Base-by-base conservation (phyloP, 75 land plant species). In the Cryptomeria japonica region DNA sequence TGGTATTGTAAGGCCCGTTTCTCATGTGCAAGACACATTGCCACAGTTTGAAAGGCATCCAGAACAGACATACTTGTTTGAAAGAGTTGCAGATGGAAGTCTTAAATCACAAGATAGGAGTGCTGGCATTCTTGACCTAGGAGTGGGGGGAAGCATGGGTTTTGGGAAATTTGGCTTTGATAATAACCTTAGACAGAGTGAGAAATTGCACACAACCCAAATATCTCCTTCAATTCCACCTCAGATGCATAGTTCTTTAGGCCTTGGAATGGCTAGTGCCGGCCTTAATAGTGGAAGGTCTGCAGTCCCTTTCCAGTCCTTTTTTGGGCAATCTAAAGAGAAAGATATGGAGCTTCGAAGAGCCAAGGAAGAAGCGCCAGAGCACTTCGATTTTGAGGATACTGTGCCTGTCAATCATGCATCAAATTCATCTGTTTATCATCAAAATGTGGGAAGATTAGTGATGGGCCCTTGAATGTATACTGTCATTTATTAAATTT, bases 381-480 rank as follows among this genome's bases (percentile, higher is more conserved):
- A 90, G 89, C 84, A 87, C 37, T 76, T 56, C 2, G 31, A 31
- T 7, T 64, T 76, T 18, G 87, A 85, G 7, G 36, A 68, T 3
- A 39, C 18, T 42, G 36, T 72, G 28, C 91, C 88, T 13, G 79
- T 41, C 15, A 31, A 86, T 22, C 70, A 61, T 44, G 34, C 77
- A 75, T 70, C 42, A 39, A 86, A 47, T 31, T 39, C 89, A 44
- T 85, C 89, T 22, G 83, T 76, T 9, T 88, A 88, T 58, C 89
- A 85, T 70, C 89, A 88, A 73, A 49, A 77, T n/a, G 34, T 88
- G 76, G 77, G 84, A 61, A 90, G 87, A 49, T 38, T 78, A 8
- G 77, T 86, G 44, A 53, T 90, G 37, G 86, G 89, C 72, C 91
- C 86, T 84, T 89, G 87, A 73, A 47, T 88, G 91, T 90, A 88